Percentiles rank a stretch among this genome's conserved stretches.
Conservation (phyloP, 495 filamentous ascomycete genomes). For the Trichoderma virens region DNA sequence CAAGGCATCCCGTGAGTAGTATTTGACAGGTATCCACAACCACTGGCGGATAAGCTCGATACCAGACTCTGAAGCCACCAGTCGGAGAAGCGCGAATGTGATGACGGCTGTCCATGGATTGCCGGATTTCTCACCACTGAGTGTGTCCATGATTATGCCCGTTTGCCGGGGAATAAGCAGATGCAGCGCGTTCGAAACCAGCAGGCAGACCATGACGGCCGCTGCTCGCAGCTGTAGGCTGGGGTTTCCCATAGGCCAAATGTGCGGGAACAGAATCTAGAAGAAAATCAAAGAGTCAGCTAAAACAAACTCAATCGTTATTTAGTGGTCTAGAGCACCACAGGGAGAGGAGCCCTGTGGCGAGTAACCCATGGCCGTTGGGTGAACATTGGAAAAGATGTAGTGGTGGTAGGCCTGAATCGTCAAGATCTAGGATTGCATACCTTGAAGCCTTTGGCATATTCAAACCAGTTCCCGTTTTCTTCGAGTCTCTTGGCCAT, state of each 20-base stretch:
- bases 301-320: slow-evolving; percentile 9
- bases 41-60: slow-evolving; percentile 46
- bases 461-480: slow-evolving; percentile 57
- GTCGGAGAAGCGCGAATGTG: slow-evolving; percentile 46
- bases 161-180: slow-evolving; percentile 60
- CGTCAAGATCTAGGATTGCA: slow-evolving; percentile 16
- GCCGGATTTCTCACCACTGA: slow-evolving; percentile 33
- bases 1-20: slow-evolving; percentile 53
- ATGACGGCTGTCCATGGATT: slow-evolving; percentile 48
- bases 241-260: slow-evolving; percentile 54
- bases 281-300: neutral
- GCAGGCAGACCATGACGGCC: slow-evolving; percentile 53
- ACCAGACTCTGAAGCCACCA: slow-evolving; percentile 49
- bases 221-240: slow-evolving; percentile 48
- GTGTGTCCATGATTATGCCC: slow-evolving; percentile 52
- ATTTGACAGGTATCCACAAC: slow-evolving; percentile 61
- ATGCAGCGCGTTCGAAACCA: slow-evolving; percentile 52
- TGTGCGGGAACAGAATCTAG: slow-evolving; percentile 54
- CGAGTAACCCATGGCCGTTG: too few species aligned
- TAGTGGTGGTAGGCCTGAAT: too few species aligned
- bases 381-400: too few species aligned
- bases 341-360: too few species aligned
- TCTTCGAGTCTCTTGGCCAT: slow-evolving; percentile 52
- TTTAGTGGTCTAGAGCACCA: neutral
- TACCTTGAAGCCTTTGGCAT: slow-evolving; percentile 54